Percentiles rank a stretch among this genome's conserved stretches.
These are phyloP conservation scores for Pythium oligandrum DNA, from an alignment of 352 stramenopile genomes.

Conservation along the genomic window DNA sequence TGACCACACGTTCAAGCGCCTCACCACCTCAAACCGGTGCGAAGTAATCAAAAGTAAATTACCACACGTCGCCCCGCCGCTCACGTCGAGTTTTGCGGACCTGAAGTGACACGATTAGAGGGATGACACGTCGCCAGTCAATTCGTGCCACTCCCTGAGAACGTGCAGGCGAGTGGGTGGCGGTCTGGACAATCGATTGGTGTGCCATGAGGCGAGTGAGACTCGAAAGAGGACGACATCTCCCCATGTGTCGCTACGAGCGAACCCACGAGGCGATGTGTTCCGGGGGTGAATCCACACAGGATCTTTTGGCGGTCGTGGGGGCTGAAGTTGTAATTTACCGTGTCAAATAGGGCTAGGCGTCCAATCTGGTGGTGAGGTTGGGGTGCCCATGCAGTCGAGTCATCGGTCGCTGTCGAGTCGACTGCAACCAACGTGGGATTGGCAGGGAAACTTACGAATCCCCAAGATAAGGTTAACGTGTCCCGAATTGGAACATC, in stretches of 20 bases:
- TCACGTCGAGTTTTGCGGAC: conserved; percentile 8
- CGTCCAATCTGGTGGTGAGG: conserved; percentile 32
- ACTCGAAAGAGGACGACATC: no score
- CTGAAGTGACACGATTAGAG: background rate
- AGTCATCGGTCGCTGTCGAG: conserved; percentile 20
- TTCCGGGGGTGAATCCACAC: no score
- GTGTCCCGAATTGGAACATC: no score
- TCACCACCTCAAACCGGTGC: conserved; percentile 12
- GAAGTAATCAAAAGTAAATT: conserved; percentile 10
- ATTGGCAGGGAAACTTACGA: conserved; percentile 2
- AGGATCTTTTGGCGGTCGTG: no score
- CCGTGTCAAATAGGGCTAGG: conserved; percentile 21
- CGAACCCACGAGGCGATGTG: no score
- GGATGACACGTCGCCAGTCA: no score
- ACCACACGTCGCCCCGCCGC: conserved; percentile 17
- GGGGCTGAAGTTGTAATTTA: conserved; percentile 12
- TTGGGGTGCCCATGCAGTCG: conserved; percentile 18
- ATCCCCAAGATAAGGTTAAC: no score
- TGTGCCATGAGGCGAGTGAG: no score
- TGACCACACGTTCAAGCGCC: conserved; percentile 38
- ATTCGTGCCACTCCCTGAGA: no score
- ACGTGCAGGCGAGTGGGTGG: no score
- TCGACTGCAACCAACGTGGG: conserved; percentile 14
- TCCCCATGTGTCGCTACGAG: no score
- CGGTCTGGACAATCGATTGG: no score